A percentile compares a stretch with the other conserved stretches of the same genome.
These are phyloP conservation scores for Mycena rebaudengoi DNA, from an alignment of 768 basidiomycete genomes.

Conservation along the genomic window DNA sequence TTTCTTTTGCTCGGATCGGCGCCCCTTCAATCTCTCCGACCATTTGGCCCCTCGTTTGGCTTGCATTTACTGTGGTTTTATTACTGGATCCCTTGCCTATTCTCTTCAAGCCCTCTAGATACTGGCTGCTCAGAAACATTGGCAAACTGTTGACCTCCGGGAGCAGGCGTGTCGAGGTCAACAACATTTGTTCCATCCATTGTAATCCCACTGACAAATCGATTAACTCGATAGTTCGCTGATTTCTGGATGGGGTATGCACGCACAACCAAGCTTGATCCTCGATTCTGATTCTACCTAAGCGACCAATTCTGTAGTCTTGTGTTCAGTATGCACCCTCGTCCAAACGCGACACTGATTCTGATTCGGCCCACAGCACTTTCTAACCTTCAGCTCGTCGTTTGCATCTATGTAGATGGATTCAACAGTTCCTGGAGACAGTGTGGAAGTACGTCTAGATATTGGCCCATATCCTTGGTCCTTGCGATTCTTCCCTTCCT, in stretches of 20 bases:
- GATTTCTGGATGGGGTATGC: slow-evolving; percentile 90
- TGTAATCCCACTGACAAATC: neutral
- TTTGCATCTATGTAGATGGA: slow-evolving; percentile 71
- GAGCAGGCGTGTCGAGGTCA: slow-evolving; percentile 76
- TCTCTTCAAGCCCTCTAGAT: slow-evolving; percentile 69
- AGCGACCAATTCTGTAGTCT: slow-evolving; percentile 89
- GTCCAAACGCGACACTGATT: too few relatives aligned
- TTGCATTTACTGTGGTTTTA: slow-evolving; percentile 64
- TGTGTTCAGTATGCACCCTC: too few relatives aligned
- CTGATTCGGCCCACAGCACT: too few relatives aligned
- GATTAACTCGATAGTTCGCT: slow-evolving; percentile 66
- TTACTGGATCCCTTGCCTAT: slow-evolving; percentile 83
- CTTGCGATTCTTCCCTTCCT: slow-evolving; percentile 74
- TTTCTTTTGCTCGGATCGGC: slow-evolving; percentile 79
- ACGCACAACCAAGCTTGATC: neutral
- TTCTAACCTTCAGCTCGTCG: slow-evolving; percentile 76
- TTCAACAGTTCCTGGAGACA: slow-evolving; percentile 60
- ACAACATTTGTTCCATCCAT: slow-evolving; percentile 26
- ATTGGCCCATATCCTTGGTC: slow-evolving; percentile 71
- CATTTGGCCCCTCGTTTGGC: slow-evolving; percentile 86
- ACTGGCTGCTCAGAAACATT: slow-evolving; percentile 79
- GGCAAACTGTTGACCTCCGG: slow-evolving; percentile 76
- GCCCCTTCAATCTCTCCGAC: slow-evolving; percentile 64
- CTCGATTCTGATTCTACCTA: neutral
- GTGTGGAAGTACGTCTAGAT: slow-evolving; percentile 51